A percentile compares a stretch with the other conserved stretches of the same genome.
These are phyloP conservation scores for Paraleonurus japonicus DNA, from an alignment of 257 asterid genomes.

Conservation along the genomic window DNA sequence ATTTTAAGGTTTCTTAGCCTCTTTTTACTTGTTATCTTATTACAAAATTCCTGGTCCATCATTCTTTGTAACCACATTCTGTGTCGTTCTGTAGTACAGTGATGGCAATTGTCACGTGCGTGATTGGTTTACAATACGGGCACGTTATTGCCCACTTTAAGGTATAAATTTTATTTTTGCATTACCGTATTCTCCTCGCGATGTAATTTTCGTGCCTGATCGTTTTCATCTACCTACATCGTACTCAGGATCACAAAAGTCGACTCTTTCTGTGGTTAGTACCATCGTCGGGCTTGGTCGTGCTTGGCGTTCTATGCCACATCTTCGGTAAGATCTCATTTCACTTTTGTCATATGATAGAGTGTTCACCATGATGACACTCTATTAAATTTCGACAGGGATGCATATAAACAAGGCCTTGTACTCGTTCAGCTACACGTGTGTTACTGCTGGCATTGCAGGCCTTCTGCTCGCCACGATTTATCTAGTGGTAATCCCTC, in stretches of 20 bases:
- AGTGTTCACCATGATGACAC: background rate
- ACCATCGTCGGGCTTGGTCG: slow-evolving; percentile 42
- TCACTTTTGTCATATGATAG: background rate
- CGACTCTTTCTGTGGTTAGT: slow-evolving; percentile 56
- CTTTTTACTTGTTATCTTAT: slow-evolving; percentile 4
- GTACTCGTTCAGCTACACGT: slow-evolving; percentile 63
- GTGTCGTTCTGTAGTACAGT: slow-evolving; percentile 48
- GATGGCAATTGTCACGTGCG: slow-evolving; percentile 63
- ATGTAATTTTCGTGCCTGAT: background rate
- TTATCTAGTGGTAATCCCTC: slow-evolving; percentile 47
- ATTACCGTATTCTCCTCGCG: background rate
- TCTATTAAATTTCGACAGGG: slow-evolving; percentile 35
- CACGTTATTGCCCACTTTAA: slow-evolving; percentile 62
- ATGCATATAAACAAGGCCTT: slow-evolving; percentile 68
- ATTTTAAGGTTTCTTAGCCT: slow-evolving; percentile 51
- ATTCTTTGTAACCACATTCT: slow-evolving; percentile 23
- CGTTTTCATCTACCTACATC: background rate
- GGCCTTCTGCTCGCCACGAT: slow-evolving; percentile 56
- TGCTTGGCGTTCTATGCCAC: slow-evolving; percentile 43
- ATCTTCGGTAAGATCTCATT: slow-evolving; percentile 38
- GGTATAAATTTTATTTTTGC: slow-evolving; percentile 32
- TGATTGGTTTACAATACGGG: slow-evolving; percentile 67
- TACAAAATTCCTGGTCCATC: background rate
- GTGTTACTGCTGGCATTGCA: slow-evolving; percentile 61
- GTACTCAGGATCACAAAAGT: slow-evolving; percentile 58